phyloP scores from a whole-genome alignment of 1,284 basidiomycete species.

The Amylostereum areolatum region DNA sequence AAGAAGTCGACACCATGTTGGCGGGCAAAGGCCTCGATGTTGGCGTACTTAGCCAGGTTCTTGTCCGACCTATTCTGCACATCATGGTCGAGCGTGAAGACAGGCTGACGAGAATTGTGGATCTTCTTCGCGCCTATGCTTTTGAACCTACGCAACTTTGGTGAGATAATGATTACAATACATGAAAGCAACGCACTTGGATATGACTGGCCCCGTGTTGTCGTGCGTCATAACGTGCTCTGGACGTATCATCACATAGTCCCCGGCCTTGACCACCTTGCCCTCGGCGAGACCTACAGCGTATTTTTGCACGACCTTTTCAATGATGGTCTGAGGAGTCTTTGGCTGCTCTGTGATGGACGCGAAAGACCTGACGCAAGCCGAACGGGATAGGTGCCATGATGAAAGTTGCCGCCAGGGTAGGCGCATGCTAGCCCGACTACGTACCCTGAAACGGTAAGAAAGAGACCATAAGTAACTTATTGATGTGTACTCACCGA shows the following conservation, averaged over 20 bases:
- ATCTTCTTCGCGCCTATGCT: slow-evolving; percentile 91
- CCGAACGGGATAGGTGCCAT: too few species aligned
- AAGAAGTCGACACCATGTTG: slow-evolving; percentile 91
- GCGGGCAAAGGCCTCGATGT: slow-evolving; percentile 90
- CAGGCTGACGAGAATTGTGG: slow-evolving; percentile 78
- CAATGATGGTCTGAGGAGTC: slow-evolving; percentile 86
- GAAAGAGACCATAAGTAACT: too few species aligned
- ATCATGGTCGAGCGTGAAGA: slow-evolving; percentile 98
- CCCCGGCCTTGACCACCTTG: slow-evolving; percentile 84
- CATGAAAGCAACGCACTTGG: slow-evolving; percentile 58
- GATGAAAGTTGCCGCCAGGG: too few species aligned
- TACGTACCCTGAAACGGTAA: too few species aligned
- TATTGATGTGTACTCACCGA: too few species aligned
- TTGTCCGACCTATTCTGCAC: slow-evolving; percentile 96
- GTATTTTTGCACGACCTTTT: slow-evolving; percentile 98
- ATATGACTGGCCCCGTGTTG: slow-evolving; percentile 97
- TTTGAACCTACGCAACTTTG: slow-evolving; percentile 64
- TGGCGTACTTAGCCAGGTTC: slow-evolving; percentile 90
- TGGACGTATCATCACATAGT: slow-evolving; percentile 99
- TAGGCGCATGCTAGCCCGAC: too few species aligned
- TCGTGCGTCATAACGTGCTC: slow-evolving; percentile 98
- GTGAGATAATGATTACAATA: not conserved
- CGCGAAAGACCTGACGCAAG: slow-evolving; percentile 8
- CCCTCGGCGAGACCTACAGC: slow-evolving; percentile 80
- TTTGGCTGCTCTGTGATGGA: slow-evolving; percentile 23